Base-by-base conservation (phyloP, 768 basidiomycete species). In the Trametes coccinea region DNA sequence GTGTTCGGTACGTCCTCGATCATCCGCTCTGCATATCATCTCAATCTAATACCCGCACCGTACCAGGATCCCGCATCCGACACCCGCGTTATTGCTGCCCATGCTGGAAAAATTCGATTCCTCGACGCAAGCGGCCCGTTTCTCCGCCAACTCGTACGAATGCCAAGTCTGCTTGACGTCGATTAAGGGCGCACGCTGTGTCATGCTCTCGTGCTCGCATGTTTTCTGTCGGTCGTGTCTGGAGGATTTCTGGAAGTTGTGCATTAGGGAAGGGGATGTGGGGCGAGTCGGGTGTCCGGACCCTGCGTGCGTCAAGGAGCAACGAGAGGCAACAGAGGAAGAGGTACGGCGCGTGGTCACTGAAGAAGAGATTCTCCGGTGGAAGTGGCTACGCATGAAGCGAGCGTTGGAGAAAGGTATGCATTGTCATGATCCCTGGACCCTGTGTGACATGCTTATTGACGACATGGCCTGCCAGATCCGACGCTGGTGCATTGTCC, bases 161-260 rank as follows among this genome's bases (percentile, higher is more conserved):
- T 96, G 94, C 69, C 78, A 86, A 29, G 85, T 96, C 52, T 96
- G 94, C 72, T 74, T 95, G 4, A 80, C 82, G 39, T 81, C 83
- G 13, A 75, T 85, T 60, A 94, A 92, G 70, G 94, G 94, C 46
- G 79, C 83, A 13, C 83, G 84, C 65, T 94, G 93, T 70, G 67
- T 94, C 14, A 79, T 83, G 63, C 77, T 95, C 51, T 70, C 77
- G 2, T 95, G 93, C 69, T 73, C 74, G 0, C 94, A 95, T 72
- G 82, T 94, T 11, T 95, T 94, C 72, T 96, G 94, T 71, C 83
- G 84, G n/a, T 72, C 81, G 7, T 96, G 94, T 70, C 73, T 96
- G 30, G 79, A 79, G 54, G 87, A 89, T 53, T 95, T 90, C 71
- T 97, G 93, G 93, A 80, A 81, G 46, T 71, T 93, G 52, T 89